Evolutionary conservation across 306 rosid genomes (phyloP), one percentile per base, ranked within the genome.

Genomic region (Hippophae tibetana): DNA sequence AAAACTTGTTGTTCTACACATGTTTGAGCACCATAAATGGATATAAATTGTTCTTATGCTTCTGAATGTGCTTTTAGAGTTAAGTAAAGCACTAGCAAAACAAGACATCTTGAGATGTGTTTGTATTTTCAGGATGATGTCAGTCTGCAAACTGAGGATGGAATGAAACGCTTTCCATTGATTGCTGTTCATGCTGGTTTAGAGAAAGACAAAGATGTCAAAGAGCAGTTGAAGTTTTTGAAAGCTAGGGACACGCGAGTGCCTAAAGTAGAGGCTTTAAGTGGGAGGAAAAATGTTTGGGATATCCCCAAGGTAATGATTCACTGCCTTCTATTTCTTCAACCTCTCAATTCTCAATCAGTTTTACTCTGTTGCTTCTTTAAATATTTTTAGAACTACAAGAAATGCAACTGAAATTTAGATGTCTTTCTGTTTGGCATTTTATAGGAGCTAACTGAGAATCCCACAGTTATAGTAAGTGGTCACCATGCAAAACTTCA

Each of bases 151-250:
- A 83, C 82, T 6, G 76, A 73, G 42, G 74, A 72, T 62, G 86
- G 89, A 52, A 60, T 74, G 56, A 72, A 78, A 58, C 74, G 74
- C 60, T 87, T 82, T 76, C 85, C 78, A 74, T 74, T 90, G 89
- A 85, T 87, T 10, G 96, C 89, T 53, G 95, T 90, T 70, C 98
- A 90, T 40, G 98, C 95, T 47, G 96, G 98, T 78, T 73, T 90
- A 74, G 92, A 79, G 80, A 76, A 73, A 74, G 78, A 70, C 42
- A 67, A 57, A 62, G 79, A 83, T 56, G 93, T 87, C 57, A 69
- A 83, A 51, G 81, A 85, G 72, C 96, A 83, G 62, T 68, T 92
- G 70, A 67, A 88, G 50, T 42, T 18, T 61, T 76, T 92, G 84
- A 87, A 72, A 78, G 67, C 76, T 64, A 84, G 69, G 46, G 87